phyloP scores from a whole-genome alignment of 2,329 filamentous ascomycete genomes.

The Verticillium dahliae region DNA sequence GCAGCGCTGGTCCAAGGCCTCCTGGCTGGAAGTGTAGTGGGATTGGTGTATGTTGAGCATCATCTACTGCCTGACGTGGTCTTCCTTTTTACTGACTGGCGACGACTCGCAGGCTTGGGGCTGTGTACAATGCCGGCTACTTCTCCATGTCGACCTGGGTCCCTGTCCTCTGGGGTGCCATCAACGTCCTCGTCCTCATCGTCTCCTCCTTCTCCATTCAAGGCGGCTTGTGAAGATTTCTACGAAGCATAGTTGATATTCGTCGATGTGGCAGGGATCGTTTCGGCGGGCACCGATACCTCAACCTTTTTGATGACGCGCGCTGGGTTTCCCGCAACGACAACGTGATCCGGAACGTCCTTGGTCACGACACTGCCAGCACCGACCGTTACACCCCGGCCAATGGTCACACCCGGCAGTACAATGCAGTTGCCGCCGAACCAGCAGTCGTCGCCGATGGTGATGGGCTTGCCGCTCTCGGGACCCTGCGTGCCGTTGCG shows the following conservation, averaged over 20 bases:
- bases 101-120: constrained; percentile 56
- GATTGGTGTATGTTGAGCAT: constrained; percentile 59
- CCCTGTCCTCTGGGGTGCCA: constrained; percentile 79
- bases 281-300: constrained; percentile 15
- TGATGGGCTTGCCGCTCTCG: constrained; percentile 67
- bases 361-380: constrained; percentile 82
- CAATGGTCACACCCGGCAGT: constrained; percentile 72
- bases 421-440: constrained; percentile 66
- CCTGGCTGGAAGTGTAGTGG: constrained; percentile 74
- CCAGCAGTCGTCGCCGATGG: constrained; percentile 77
- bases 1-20: constrained; percentile 71
- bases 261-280: constrained; percentile 1
- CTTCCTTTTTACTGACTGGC: constrained; percentile 7
- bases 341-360: constrained; percentile 56
- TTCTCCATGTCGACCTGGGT: constrained; percentile 95
- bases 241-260: constrained; percentile 40
- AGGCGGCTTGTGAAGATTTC: constrained; percentile 62
- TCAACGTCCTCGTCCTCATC: constrained; percentile 76
- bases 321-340: constrained; percentile 63
- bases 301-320: constrained; percentile 42
- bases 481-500: constrained; percentile 71
- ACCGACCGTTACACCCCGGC: constrained; percentile 65
- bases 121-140: constrained; percentile 73
- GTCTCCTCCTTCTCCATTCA: constrained; percentile 91
- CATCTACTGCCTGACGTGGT: constrained; percentile 6